Base-by-base conservation (phyloP, 257 asterid species). In the Anisodus acutangulus region DNA sequence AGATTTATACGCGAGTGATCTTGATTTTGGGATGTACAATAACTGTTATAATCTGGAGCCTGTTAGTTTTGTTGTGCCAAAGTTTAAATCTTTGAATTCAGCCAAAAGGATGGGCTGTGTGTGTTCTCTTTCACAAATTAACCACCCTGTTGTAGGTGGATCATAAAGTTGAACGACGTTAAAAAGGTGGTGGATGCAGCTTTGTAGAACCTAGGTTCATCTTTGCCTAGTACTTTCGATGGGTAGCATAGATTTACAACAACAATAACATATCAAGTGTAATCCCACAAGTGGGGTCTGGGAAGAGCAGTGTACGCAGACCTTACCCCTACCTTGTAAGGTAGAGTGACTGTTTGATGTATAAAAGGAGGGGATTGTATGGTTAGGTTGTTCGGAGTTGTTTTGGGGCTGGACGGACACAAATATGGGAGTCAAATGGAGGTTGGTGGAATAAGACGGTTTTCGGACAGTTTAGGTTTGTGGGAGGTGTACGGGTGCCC, bases 61-160 rank as follows among this genome's bases (percentile, higher is more conserved):
- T 72, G 41, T 19, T 72, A 72, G 17, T 69, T 67, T 69, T 69
- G 78, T 41, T 39, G 54, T 72, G 39, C 26, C 60, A 19, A 47
- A n/a, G 80, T 72, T 72, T 19, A 35, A 41, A 47, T 19, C 17
- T 10, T 72, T 72, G 0, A 19, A 31, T 31, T 72, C 10, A 47
- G n/a, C 80, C 0, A 72, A 70, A 66, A 45, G n/a, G n/a, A 16
- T 31, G 35, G 35, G 35, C 35, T 31, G 35, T 31, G 35, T 31
- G 5, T 41, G 45, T 22, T 70, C 16, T 69, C 13, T 41, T 41
- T 17, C 54, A 70, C 35, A 41, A 43, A 70, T 4, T 8, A 8
- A 43, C 55, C 79, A 70, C 54, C 17, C 4, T 17, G 79, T 71
- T 43, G 79, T 71, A 43, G 79, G 54, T 71, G 31, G 57, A 71